Evolutionary conservation across 1,139 yeast species (phyloP).

Genomic region (Petasospora fabianii): DNA sequence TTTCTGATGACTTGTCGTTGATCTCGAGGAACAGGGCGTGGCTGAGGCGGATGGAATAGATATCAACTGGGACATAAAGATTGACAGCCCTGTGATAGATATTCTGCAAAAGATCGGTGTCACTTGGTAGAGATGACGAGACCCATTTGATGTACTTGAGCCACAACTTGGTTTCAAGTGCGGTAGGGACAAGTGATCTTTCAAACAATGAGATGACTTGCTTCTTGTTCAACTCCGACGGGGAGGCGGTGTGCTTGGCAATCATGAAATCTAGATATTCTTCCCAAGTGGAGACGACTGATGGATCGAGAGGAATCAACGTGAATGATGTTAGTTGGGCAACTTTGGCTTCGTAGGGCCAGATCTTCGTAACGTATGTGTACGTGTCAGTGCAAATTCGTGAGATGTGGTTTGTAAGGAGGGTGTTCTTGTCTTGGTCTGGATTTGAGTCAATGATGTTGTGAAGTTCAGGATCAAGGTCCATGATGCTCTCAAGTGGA

Average conservation of each 20-base stretch:
- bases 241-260: constrained; percentile 15
- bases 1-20: constrained; percentile 15
- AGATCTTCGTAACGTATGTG: constrained; percentile 46
- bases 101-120: constrained; percentile 29
- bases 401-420: constrained; percentile 42
- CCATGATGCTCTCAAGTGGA: constrained; percentile 34
- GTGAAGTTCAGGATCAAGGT: constrained; percentile 20
- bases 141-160: constrained; percentile 47
- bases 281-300: constrained; percentile 47
- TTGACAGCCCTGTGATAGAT: constrained; percentile 43
- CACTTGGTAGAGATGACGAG: constrained; percentile 16
- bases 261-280: constrained; percentile 46
- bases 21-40: constrained; percentile 33
- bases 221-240: constrained; percentile 12
- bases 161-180: constrained; percentile 53
- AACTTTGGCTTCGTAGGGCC: constrained; percentile 59
- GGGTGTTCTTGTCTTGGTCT: constrained; percentile 25
- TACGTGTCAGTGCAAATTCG: constrained; percentile 46
- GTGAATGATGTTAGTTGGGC: constrained; percentile 36
- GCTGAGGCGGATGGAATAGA: constrained; percentile 37
- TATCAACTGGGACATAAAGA: constrained; percentile 42
- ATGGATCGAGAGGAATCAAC: constrained; percentile 32
- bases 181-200: constrained; percentile 57
- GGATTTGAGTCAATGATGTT: constrained; percentile 13
- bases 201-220: constrained; percentile 47